Conservation (phyloP, 495 filamentous ascomycete genomes). For the Hypoxylon lienhwacheense region DNA sequence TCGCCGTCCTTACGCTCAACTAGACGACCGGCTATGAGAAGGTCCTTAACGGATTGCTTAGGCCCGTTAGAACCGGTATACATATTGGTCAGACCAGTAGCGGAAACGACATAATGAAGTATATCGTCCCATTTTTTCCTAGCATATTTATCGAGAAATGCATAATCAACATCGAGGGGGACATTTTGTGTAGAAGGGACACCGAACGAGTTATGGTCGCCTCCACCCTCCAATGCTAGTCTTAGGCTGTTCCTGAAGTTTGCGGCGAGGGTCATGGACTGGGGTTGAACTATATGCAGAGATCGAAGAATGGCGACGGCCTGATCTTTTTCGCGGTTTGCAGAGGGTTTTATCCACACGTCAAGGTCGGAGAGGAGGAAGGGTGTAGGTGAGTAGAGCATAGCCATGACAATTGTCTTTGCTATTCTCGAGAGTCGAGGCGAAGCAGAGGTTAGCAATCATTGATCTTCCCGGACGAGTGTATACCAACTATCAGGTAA, state of each 20-base stretch:
- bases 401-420: conserved; percentile 91
- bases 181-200: conserved; percentile 69
- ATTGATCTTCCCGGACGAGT: too few species aligned
- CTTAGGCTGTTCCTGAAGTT: conserved; percentile 77
- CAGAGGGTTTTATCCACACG: conserved; percentile 75
- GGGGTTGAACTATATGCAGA: conserved; percentile 73
- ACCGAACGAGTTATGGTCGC: conserved; percentile 84
- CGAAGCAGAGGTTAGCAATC: conserved; percentile 20
- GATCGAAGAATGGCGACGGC: conserved; percentile 77
- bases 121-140: conserved; percentile 92
- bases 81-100: conserved; percentile 47
- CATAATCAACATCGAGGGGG: conserved; percentile 59
- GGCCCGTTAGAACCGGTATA: conserved; percentile 50
- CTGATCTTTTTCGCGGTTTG: conserved; percentile 75
- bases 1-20: conserved; percentile 63
- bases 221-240: conserved; percentile 82
- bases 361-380: conserved; percentile 76
- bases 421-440: too few species aligned
- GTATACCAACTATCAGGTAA: too few species aligned
- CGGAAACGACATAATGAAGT: conserved; percentile 85
- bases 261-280: conserved; percentile 69
- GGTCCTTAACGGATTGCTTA: conserved; percentile 76
- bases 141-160: conserved; percentile 83
- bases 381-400: conserved; percentile 82
- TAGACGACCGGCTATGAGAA: conserved; percentile 77